Evolutionary conservation across 306 rosid genomes (phyloP), one percentile per base, ranked within the genome.

Genomic region (Cicer chorassanicum): DNA sequence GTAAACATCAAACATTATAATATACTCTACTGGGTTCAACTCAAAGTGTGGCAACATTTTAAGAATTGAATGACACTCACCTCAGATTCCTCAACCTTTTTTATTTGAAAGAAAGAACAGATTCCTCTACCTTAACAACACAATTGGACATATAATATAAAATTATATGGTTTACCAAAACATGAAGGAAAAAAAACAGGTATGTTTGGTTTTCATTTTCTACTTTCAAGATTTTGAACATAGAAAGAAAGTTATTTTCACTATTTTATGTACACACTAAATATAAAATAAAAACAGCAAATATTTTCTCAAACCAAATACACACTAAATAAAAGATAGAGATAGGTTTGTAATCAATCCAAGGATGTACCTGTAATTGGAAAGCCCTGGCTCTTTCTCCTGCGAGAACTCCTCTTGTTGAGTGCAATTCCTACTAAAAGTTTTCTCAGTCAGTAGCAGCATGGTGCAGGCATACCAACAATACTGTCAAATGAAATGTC

Each of bases 331-430:
- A 56, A 59, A 60, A 60, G 13, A 34, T 60, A 60, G 10, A 34
- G 10, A 60, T 34, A 34, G 65, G 42, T 16, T 65, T 65, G 15
- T 41, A 42, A 16, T 15, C 54, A 65, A 43, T 56, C 53, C 59
- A 13, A 82, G 34, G 68, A 74, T 70, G 40, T 75, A 91, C 97
- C 95, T 94, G 99, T 55, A 94, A 84, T 74, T 92, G 99, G 84
- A 94, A 94, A 46, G 99, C 96, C 81, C 99, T 79, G 24, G 89
- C 88, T 79, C 99, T 89, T 85, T 92, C 96, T 76, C 96, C 96
- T 8, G 95, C 88, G 50, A 94, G 93, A 72, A 92, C 93, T 73
- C 96, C 97, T 85, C 97, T 94, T 21, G 96, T 92, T 43, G 99
- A 94, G 67, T 92, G 99, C 84, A 94, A 86, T 79, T 94, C 99